Evolutionary conservation across 73 alveolate species (phyloP).

Genomic region (Blepharisma stoltei): DNA sequence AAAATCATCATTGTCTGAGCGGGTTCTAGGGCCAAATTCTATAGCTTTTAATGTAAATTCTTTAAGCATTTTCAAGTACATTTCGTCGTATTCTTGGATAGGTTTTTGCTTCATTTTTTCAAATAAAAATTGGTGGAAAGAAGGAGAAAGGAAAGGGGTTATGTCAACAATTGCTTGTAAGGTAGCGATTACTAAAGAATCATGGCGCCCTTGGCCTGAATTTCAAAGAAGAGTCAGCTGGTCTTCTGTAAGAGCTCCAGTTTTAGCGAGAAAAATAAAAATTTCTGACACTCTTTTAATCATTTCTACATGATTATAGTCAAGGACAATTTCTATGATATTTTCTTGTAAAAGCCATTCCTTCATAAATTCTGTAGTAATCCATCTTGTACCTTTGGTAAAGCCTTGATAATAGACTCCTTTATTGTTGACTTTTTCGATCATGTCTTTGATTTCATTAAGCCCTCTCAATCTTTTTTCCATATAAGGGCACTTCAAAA

Average conservation of each 20-base stretch:
- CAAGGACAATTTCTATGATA: constrained; percentile 29
- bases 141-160: constrained; percentile 17
- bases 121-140: constrained; percentile 24
- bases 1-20: too few relatives aligned
- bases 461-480: constrained; percentile 73
- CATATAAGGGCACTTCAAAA: constrained; percentile 59
- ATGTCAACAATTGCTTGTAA: constrained; percentile 33
- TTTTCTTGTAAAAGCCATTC: constrained; percentile 35
- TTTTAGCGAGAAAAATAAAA: constrained; percentile 31
- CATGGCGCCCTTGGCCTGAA: constrained; percentile 34
- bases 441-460: constrained; percentile 60
- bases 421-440: constrained; percentile 36
- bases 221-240: constrained; percentile 34
- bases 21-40: too few relatives aligned
- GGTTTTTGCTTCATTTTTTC: constrained; percentile 34
- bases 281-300: constrained; percentile 41
- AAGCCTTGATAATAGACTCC: constrained; percentile 20
- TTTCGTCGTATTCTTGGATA: constrained; percentile 48
- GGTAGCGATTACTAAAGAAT: constrained; percentile 34
- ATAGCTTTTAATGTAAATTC: constrained; percentile 53
- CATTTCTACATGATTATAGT: constrained; percentile 43
- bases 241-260: constrained; percentile 27
- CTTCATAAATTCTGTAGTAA: constrained; percentile 13
- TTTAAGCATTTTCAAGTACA: constrained; percentile 42
- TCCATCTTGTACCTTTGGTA: constrained; percentile 30